Conservation (phyloP, 78 protist genomes). For the Dictyostelium purpureum region DNA sequence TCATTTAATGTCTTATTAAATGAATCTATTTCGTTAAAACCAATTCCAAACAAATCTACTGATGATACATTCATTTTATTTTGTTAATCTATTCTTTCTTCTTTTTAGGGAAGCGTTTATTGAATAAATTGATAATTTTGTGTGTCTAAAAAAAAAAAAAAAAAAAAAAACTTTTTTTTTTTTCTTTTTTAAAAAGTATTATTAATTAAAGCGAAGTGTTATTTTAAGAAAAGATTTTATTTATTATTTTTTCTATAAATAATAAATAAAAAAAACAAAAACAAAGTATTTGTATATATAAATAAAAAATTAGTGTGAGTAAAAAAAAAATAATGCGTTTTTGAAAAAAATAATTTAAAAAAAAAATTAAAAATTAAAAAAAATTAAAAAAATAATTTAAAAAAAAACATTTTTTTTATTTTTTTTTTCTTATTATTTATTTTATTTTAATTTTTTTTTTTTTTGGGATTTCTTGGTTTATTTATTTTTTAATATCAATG, state of each 20-base stretch:
- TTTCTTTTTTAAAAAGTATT: not conserved
- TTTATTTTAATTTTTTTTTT: too few relatives aligned
- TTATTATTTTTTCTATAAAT: not conserved
- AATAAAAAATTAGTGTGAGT: not conserved
- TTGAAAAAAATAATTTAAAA: not conserved
- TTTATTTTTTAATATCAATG: too few relatives aligned
- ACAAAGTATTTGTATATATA: too few relatives aligned
- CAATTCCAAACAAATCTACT: slow-evolving; percentile 30
- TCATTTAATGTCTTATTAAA: slow-evolving; percentile 68
- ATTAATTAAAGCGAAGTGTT: not conserved
- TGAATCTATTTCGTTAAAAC: slow-evolving; percentile 54
- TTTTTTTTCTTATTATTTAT: too few relatives aligned
- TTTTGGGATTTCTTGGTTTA: too few relatives aligned
- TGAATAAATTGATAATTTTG: too few relatives aligned
- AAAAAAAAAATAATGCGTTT: not conserved
- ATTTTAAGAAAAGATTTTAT: not conserved
- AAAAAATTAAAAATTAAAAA: not conserved
- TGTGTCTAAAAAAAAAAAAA: not conserved
- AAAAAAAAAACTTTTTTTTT: not conserved
- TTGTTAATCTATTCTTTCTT: not conserved
- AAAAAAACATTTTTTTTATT: too few relatives aligned
- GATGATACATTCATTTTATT: slow-evolving; percentile 31
- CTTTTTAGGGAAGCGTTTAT: too few relatives aligned
- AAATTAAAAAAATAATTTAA: not conserved
- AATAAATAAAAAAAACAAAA: too few relatives aligned